Percentiles rank a stretch among this genome's conserved stretches.
Evolutionary conservation across 2,329 filamentous ascomycete species (phyloP).

Genomic region (Aspergillus sp.): DNA sequence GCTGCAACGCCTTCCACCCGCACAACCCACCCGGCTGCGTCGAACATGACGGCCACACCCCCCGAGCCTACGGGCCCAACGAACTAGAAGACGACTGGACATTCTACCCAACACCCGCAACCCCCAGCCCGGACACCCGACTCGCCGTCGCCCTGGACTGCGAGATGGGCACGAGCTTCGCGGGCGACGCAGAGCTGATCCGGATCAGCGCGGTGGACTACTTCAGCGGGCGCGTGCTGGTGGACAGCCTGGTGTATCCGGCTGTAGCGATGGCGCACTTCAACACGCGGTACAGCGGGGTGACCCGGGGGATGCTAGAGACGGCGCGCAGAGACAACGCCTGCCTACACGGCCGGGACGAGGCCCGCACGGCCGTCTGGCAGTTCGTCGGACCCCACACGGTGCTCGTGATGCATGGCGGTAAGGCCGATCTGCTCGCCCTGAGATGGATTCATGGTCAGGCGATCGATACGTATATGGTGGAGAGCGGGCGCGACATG

Average conservation of each 20-base stretch:
- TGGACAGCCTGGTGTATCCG: conserved; percentile 45
- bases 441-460: conserved; percentile 42
- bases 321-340: conserved; percentile 4
- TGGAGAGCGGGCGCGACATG: conserved; percentile 8
- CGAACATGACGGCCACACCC: not conserved
- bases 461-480: conserved; percentile 38
- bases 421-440: conserved; percentile 34
- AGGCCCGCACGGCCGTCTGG: conserved; percentile 37
- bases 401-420: conserved; percentile 41
- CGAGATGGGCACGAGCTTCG: conserved; percentile 42
- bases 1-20: not conserved
- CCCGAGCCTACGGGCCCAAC: not conserved
- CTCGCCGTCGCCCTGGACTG: conserved; percentile 43
- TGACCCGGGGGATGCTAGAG: conserved; percentile 31
- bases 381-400: conserved; percentile 39
- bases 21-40: not conserved
- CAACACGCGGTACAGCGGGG: conserved; percentile 44
- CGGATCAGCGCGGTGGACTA: conserved; percentile 45
- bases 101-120: conserved; percentile 1
- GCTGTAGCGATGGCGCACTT: conserved; percentile 38
- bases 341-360: conserved; percentile 35
- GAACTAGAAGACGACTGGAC: conserved; percentile 1
- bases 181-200: conserved; percentile 43
- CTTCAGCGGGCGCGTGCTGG: conserved; percentile 39
- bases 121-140: conserved; percentile 1